Evolutionary conservation across 805 yeast genomes (phyloP).

Genomic region (Yamadazyma akitaensis): DNA sequence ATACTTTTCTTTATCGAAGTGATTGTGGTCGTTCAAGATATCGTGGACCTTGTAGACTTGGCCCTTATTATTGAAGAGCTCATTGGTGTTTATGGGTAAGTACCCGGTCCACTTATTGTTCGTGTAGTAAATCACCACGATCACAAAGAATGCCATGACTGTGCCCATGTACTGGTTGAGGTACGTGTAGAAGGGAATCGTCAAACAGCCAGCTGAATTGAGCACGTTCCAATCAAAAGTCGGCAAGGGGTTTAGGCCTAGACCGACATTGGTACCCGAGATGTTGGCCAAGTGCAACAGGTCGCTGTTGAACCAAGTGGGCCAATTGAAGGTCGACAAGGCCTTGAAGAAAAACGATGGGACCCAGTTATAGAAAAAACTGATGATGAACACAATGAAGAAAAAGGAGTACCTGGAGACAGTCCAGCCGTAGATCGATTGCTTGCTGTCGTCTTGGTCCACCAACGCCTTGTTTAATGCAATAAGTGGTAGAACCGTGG

Average conservation of each 20-base stretch:
- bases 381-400: constrained; percentile 27
- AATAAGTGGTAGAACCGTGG: constrained; percentile 41
- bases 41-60: constrained; percentile 43
- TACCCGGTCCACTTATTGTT: constrained; percentile 50
- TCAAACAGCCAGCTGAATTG: constrained; percentile 36
- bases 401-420: constrained; percentile 42
- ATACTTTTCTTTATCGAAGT: constrained; percentile 47
- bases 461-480: constrained; percentile 42
- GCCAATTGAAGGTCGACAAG: constrained; percentile 42
- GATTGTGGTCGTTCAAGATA: constrained; percentile 41
- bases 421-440: constrained; percentile 34
- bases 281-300: constrained; percentile 40
- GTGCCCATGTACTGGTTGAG: constrained; percentile 39
- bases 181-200: constrained; percentile 43
- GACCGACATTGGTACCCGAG: constrained; percentile 35
- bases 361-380: constrained; percentile 42
- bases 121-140: constrained; percentile 39
- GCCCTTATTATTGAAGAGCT: constrained; percentile 51
- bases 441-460: constrained; percentile 22
- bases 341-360: constrained; percentile 40
- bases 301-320: constrained; percentile 40
- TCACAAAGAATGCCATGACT: constrained; percentile 29
- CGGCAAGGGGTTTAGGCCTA: constrained; percentile 42
- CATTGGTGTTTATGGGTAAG: constrained; percentile 51
- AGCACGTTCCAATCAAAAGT: constrained; percentile 43